Percentiles rank a stretch among this genome's conserved stretches.
Evolutionary conservation across 164 flowering plant species (phyloP).

Genomic region (Vitis rotundifolia): DNA sequence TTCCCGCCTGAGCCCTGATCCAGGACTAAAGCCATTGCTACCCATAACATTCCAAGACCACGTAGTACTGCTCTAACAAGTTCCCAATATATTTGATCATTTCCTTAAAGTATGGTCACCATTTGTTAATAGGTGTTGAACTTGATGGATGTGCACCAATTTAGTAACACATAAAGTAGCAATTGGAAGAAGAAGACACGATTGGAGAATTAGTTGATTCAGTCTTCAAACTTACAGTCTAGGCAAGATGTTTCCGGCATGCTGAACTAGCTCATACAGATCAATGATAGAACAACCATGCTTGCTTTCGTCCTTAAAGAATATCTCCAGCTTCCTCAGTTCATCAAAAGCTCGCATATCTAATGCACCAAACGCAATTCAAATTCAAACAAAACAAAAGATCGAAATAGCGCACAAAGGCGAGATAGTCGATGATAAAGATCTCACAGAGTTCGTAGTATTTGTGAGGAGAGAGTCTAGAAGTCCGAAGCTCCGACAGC

Average conservation of each 20-base stretch:
- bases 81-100: too few relatives aligned
- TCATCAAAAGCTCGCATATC: constrained; percentile 99
- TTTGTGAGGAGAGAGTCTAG: constrained; percentile 94
- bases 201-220: too few relatives aligned
- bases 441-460: constrained; percentile 88
- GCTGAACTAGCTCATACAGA: constrained; percentile 96
- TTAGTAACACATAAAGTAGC: too few relatives aligned
- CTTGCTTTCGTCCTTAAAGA: constrained; percentile 85
- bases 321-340: constrained; percentile 87
- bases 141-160: too few relatives aligned
- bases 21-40: too few relatives aligned
- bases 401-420: neutral
- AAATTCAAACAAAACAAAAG: neutral
- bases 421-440: neutral
- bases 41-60: too few relatives aligned
- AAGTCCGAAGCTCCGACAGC: constrained; percentile 98
- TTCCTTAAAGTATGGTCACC: too few relatives aligned
- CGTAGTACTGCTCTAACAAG: too few relatives aligned
- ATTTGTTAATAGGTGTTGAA: too few relatives aligned
- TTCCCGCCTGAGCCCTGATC: too few relatives aligned
- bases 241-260: constrained; percentile 97
- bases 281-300: constrained; percentile 87
- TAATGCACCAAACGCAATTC: constrained; percentile 20
- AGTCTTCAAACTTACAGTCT: constrained; percentile 64
- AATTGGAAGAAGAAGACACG: too few relatives aligned